These are phyloP conservation scores for Annulohypoxylon stygium DNA, from an alignment of 495 filamentous ascomycete genomes.

Conservation along the genomic window DNA sequence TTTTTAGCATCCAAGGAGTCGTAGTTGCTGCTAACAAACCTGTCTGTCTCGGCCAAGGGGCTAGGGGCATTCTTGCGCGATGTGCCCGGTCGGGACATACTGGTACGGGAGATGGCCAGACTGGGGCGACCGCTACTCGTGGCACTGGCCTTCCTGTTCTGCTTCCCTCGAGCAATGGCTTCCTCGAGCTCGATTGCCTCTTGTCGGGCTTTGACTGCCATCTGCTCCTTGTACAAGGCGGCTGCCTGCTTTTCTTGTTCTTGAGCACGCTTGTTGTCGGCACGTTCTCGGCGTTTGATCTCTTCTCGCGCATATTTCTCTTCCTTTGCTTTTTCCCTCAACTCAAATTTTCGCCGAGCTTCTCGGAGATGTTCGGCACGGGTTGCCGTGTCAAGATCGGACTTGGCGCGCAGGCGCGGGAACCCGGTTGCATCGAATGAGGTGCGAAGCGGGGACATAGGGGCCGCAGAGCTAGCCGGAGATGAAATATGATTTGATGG, in stretches of 20 bases:
- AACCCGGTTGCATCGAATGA: slow-evolving; percentile 64
- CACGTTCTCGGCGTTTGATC: slow-evolving; percentile 64
- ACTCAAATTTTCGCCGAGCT: slow-evolving; percentile 66
- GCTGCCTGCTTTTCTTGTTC: slow-evolving; percentile 57
- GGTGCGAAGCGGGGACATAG: slow-evolving; percentile 64
- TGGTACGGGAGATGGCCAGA: slow-evolving; percentile 50
- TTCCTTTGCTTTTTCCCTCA: slow-evolving; percentile 66
- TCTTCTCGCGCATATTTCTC: slow-evolving; percentile 69
- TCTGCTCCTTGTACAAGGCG: slow-evolving; percentile 44
- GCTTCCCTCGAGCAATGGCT: slow-evolving; percentile 46
- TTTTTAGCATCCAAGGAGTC: slow-evolving; percentile 54
- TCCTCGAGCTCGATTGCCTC: slow-evolving; percentile 49
- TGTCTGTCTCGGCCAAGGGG: slow-evolving; percentile 46
- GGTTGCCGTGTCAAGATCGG: slow-evolving; percentile 62
- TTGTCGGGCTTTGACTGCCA: slow-evolving; percentile 43
- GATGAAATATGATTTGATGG: slow-evolving; percentile 39
- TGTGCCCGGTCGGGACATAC: slow-evolving; percentile 52
- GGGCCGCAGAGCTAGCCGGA: slow-evolving; percentile 48
- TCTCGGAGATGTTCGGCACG: slow-evolving; percentile 63
- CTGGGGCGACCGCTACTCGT: slow-evolving; percentile 51
- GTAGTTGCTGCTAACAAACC: slow-evolving; percentile 58
- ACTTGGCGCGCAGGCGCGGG: slow-evolving; percentile 64
- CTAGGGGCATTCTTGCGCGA: slow-evolving; percentile 57
- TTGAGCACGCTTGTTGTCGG: slow-evolving; percentile 60
- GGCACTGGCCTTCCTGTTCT: slow-evolving; percentile 53